Percentiles rank a stretch among this genome's conserved stretches.
phyloP scores from a whole-genome alignment of 1,139 yeast species.

The Geotrichum fermentans region DNA sequence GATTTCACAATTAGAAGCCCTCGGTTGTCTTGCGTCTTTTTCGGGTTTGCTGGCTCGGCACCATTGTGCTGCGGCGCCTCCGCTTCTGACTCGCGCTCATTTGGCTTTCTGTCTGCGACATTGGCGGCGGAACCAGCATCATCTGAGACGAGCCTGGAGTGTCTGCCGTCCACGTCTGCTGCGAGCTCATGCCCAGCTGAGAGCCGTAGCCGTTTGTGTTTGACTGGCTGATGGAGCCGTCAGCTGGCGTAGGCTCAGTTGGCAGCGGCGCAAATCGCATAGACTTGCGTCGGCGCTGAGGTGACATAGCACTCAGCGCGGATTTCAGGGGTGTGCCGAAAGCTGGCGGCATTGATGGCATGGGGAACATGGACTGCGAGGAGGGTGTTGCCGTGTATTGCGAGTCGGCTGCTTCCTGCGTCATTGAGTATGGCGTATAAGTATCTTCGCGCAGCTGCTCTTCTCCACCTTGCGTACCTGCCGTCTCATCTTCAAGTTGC shows the following conservation, averaged over 20 bases:
- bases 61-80: background rate
- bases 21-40: slow-evolving; percentile 10
- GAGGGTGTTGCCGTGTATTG: no score
- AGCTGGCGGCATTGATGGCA: no score
- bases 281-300: background rate
- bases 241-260: background rate
- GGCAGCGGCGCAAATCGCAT: slow-evolving; percentile 1
- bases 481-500: background rate
- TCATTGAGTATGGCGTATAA: background rate
- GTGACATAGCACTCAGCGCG: background rate
- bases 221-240: background rate
- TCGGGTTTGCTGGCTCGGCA: slow-evolving; percentile 2
- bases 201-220: no score
- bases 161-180: no score
- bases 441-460: background rate
- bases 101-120: background rate
- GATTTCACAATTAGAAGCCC: slow-evolving; percentile 6
- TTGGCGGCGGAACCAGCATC: background rate
- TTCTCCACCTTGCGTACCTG: background rate
- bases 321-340: background rate
- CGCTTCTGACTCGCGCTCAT: background rate
- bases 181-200: no score
- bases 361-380: background rate
- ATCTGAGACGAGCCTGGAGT: no score
- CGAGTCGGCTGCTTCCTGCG: background rate